Evolutionary conservation across 805 yeast genomes (phyloP).

Genomic region (Suhomyces pyralidae): DNA sequence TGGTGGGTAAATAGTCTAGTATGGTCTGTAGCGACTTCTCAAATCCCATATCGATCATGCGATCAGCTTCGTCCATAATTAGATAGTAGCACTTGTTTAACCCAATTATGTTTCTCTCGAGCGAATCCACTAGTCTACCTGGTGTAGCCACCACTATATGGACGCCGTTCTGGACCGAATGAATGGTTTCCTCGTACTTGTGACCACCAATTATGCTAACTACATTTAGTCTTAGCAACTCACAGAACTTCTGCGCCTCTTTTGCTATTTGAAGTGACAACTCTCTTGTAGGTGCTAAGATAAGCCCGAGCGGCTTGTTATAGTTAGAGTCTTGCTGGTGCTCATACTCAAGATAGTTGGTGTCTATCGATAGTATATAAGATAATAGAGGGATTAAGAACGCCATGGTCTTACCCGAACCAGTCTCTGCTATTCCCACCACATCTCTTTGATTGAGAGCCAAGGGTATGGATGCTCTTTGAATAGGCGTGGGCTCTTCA

Average conservation of each 20-base stretch:
- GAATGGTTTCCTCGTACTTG: slow-evolving; percentile 68
- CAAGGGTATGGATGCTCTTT: slow-evolving; percentile 81
- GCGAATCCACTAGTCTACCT: slow-evolving; percentile 80
- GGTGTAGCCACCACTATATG: slow-evolving; percentile 92
- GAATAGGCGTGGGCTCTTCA: slow-evolving; percentile 82
- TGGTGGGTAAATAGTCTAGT: slow-evolving; percentile 50
- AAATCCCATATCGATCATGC: slow-evolving; percentile 94
- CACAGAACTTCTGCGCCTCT: slow-evolving; percentile 57
- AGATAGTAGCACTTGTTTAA: slow-evolving; percentile 62
- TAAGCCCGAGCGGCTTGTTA: slow-evolving; percentile 70
- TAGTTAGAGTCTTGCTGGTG: slow-evolving; percentile 45
- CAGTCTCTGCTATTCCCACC: slow-evolving; percentile 93
- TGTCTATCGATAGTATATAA: slow-evolving; percentile 41
- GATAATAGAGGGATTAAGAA: slow-evolving; percentile 71
- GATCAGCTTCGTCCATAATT: slow-evolving; percentile 90
- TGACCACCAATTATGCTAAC: slow-evolving; percentile 89
- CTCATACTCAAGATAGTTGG: slow-evolving; percentile 33
- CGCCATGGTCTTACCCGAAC: slow-evolving; percentile 91
- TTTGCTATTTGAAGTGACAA: slow-evolving; percentile 80
- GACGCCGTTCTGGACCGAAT: slow-evolving; percentile 58
- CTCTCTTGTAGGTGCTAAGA: slow-evolving; percentile 92
- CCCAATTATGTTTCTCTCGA: slow-evolving; percentile 63
- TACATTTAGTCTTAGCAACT: slow-evolving; percentile 39
- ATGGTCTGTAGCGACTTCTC: slow-evolving; percentile 73
- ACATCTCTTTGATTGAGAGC: slow-evolving; percentile 60